These are phyloP conservation scores for Cutaneotrichosporon mucoides DNA, from an alignment of 1,284 basidiomycete genomes.

Conservation along the genomic window DNA sequence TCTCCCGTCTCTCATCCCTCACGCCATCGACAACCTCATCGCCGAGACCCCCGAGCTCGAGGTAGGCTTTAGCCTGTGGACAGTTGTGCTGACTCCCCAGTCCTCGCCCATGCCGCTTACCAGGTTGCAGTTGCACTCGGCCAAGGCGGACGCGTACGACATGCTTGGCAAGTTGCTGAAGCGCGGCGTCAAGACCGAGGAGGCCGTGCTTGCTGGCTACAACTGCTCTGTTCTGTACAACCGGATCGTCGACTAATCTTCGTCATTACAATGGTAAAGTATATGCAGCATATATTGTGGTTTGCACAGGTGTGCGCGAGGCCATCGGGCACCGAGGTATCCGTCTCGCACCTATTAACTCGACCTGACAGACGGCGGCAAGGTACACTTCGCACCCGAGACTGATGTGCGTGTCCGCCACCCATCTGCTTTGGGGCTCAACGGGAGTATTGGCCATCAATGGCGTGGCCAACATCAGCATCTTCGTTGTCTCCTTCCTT, in stretches of 20 bases:
- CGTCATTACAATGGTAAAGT: background rate
- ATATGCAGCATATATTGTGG: slow-evolving; percentile 1
- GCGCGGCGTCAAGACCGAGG: slow-evolving; percentile 63
- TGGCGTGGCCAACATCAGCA: too few species aligned
- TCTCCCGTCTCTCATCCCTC: slow-evolving; percentile 52
- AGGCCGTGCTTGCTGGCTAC: slow-evolving; percentile 56
- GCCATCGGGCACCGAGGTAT: too few species aligned
- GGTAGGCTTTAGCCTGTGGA: slow-evolving; percentile 50
- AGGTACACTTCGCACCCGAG: too few species aligned
- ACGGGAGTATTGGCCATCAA: too few species aligned
- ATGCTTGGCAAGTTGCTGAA: slow-evolving; percentile 64
- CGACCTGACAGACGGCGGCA: too few species aligned
- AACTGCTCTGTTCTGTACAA: slow-evolving; percentile 69
- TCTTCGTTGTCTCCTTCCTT: too few species aligned
- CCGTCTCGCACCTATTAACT: too few species aligned
- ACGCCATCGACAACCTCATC: slow-evolving; percentile 37
- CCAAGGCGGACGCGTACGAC: slow-evolving; percentile 57
- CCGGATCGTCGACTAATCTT: slow-evolving; percentile 56
- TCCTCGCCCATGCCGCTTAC: slow-evolving; percentile 49
- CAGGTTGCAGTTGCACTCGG: slow-evolving; percentile 47
- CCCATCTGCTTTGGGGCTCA: too few species aligned
- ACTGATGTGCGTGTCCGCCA: too few species aligned
- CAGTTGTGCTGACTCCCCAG: slow-evolving; percentile 9
- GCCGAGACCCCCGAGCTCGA: slow-evolving; percentile 57
- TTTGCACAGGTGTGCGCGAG: too few species aligned